phyloP scores from a whole-genome alignment of 805 yeast genomes.

The Metschnikowia baotianmanensis region DNA sequence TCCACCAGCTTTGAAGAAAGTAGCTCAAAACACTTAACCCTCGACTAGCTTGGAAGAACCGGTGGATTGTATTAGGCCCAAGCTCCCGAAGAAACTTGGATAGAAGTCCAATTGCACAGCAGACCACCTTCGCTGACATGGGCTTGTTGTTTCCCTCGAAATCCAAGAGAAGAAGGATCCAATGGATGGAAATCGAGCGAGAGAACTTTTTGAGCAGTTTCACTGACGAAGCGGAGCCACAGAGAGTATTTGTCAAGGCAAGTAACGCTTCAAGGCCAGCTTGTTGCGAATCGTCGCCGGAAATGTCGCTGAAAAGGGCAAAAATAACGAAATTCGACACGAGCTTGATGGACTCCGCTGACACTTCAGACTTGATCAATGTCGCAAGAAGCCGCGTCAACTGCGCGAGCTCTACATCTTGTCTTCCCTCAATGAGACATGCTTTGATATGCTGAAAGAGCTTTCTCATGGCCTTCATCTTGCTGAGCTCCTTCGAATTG shows the following conservation, averaged over 20 bases:
- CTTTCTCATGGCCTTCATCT: constrained; percentile 48
- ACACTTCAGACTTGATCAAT: constrained; percentile 39
- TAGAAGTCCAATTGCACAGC: constrained; percentile 45
- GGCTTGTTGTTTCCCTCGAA: constrained; percentile 19
- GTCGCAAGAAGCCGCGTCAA: constrained; percentile 23
- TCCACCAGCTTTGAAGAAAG: constrained; percentile 48
- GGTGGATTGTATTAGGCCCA: constrained; percentile 45
- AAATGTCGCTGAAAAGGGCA: constrained; percentile 43
- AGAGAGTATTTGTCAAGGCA: constrained; percentile 36
- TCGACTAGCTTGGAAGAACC: constrained; percentile 47
- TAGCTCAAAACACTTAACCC: constrained; percentile 51
- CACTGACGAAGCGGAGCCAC: constrained; percentile 39
- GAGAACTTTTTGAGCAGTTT: constrained; percentile 44
- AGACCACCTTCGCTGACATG: constrained; percentile 32
- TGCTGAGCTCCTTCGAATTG: constrained; percentile 52
- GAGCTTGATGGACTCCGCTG: constrained; percentile 53
- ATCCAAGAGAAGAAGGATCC: constrained; percentile 57
- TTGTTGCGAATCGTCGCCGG: constrained; percentile 31
- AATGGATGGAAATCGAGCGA: constrained; percentile 59
- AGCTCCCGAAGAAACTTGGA: constrained; percentile 46
- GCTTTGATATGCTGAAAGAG: constrained; percentile 51
- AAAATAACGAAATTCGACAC: constrained; percentile 47
- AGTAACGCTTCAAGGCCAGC: constrained; percentile 32
- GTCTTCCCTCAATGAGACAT: constrained; percentile 11
- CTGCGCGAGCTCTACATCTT: constrained; percentile 13